Base-by-base conservation (phyloP, 306 rosid genomes). In the Fragaria iinumae region DNA sequence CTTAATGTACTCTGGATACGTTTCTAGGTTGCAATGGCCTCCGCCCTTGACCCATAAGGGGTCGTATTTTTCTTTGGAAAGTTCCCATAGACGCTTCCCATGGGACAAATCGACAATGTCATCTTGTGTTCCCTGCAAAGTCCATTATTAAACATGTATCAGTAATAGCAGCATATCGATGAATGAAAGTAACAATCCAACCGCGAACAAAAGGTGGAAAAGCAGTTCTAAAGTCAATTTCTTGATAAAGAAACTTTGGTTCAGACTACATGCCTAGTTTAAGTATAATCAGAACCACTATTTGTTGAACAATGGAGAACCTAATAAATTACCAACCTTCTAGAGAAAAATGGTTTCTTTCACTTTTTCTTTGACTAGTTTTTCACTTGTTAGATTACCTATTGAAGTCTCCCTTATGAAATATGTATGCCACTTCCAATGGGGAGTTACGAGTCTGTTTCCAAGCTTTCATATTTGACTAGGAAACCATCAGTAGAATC, bases 31-130 rank as follows among this genome's bases (percentile, higher is more conserved):
- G 92, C 99, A 96, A 70, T 96, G 99, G 17, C 99, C 98, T 8
- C 99, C 98, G 8, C 98, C 99, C 84, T 96, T 91, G 74, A 96
- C 93, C 99, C 99, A 96, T 81, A 96, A 84, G 1, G 99, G 99
- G 39, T 96, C 93, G 44, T 86, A 96, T 79, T 96, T 96, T 83
- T 96, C 97, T 86, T 92, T 96, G 13, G 99, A 76, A 23, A 96
- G 98, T 79, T 96, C 99, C 99, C 99, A 96, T 48, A 96, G 79
- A 53, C 97, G 86, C 89, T 96, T 96, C 47, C 99, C 99, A 57
- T 96, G 99, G 83, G 98, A 92, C 89, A 77, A 92, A 76, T 96
- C 96, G 43, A 96, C 99, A 71, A 92, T 88, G 62, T 96, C 98
- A 83, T 96, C 99, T 4, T 89, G 87, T 73, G 97, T 96, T 85